Base-by-base conservation (phyloP, 345 rosid genomes). In the Salix dunnii region DNA sequence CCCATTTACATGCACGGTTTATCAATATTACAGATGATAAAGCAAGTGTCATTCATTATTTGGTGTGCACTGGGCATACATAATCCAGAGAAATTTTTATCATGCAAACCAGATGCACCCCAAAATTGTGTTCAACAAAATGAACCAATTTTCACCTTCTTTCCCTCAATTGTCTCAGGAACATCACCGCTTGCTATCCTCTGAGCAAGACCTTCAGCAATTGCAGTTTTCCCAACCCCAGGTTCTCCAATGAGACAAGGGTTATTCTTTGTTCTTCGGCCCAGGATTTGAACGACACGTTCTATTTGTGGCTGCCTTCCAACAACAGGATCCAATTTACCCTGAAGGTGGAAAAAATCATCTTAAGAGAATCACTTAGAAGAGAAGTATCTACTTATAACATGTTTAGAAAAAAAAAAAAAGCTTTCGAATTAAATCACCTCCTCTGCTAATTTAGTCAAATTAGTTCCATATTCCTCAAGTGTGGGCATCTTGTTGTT, bases 231-330 rank as follows among this genome's bases (percentile, higher is more conserved):
- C 68, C 99, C 99, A 51, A 96, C 99, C 62, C 99, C 99, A 79
- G 99, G 99, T 83, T 96, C 99, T 85, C 99, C 99, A 77, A 94
- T 92, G 79, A 96, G 98, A 80, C 99, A 96, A 0, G 99, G 98
- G 51, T 96, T 96, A 80, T 96, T 96, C 84, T 96, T 94, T 66
- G 99, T 96, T 79, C 99, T 80, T 49, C 99, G 93, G 69, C 96
- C 99, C 88, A 96, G 82, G 80, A 96, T 96, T 82, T 96, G 99
- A 70, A 92, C 86, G 36, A 96, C 99, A 55, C 99, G 88, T 81
- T 96, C 98, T 30, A 96, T 96, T 80, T 96, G 99, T 16, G 82
- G 86, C 84, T 96, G 98, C 81, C 99, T 96, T 81, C 99, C 99
- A 70, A 96, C 99, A 76, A 96, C 98, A 10, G 99, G 99, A 81